These are phyloP conservation scores for Elongisporangium anandrum DNA, from an alignment of 352 stramenopile species.

Conservation along the genomic window DNA sequence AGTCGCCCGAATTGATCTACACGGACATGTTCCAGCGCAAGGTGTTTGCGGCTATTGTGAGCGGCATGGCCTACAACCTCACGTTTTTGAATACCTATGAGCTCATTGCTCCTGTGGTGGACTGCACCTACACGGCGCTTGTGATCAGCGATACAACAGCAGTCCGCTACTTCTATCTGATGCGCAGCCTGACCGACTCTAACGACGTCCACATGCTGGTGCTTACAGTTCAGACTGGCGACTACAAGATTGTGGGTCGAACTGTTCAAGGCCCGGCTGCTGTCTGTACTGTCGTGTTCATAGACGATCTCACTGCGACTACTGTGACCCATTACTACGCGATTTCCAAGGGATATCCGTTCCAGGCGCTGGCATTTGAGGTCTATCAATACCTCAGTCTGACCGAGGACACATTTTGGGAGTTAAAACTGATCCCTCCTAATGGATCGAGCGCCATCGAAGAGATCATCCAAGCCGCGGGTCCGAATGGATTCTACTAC, in stretches of 20 bases:
- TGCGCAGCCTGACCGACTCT: background rate
- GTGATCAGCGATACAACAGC: slow-evolving; percentile 1
- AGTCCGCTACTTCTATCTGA: slow-evolving; percentile 2
- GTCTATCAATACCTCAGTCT: slow-evolving; percentile 13
- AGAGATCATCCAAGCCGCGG: slow-evolving; percentile 19
- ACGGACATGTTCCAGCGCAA: slow-evolving; percentile 8
- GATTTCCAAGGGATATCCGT: slow-evolving; percentile 23
- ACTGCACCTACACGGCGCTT: slow-evolving; percentile 1
- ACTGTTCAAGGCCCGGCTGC: slow-evolving; percentile 3
- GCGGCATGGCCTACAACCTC: background rate
- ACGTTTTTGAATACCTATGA: background rate
- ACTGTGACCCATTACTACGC: slow-evolving; percentile 17
- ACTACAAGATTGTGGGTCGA: slow-evolving; percentile 5
- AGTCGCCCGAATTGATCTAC: slow-evolving; percentile 24
- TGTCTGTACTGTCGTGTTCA: slow-evolving; percentile 4
- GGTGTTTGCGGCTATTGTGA: slow-evolving; percentile 11
- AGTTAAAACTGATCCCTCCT: slow-evolving; percentile 7
- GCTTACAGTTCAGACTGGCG: slow-evolving; percentile 5
- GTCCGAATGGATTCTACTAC: slow-evolving; percentile 30
- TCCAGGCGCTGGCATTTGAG: slow-evolving; percentile 17
- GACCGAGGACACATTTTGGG: slow-evolving; percentile 16
- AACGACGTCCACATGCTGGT: slow-evolving; percentile 1
- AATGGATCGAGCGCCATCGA: slow-evolving; percentile 1
- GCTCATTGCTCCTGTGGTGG: background rate
- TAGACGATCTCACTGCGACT: slow-evolving; percentile 19